Conservation (phyloP, 768 basidiomycete genomes). For the Hysterangium stoloniferum region DNA sequence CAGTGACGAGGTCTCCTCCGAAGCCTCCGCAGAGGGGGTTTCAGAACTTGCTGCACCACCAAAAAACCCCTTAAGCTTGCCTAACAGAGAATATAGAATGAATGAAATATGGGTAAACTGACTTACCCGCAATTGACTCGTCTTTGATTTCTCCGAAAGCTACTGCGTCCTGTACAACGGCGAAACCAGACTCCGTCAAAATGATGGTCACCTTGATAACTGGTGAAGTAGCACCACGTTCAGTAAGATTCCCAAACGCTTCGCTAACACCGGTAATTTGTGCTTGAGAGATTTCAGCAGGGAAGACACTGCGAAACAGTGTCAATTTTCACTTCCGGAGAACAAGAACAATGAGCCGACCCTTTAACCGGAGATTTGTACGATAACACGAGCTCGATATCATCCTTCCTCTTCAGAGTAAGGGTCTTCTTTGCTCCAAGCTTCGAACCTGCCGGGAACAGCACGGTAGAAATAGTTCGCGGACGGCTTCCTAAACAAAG, state of each 20-base stretch:
- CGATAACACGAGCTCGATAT: conserved; percentile 70
- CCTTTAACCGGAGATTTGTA: conserved; percentile 61
- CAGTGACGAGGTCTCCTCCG: background rate
- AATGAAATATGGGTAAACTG: background rate
- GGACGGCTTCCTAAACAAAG: conserved; percentile 37
- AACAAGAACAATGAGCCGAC: conserved; percentile 34
- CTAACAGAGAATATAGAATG: conserved; percentile 27
- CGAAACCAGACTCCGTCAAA: conserved; percentile 81
- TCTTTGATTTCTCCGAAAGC: conserved; percentile 77
- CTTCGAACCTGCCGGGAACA: conserved; percentile 76
- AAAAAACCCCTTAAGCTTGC: conserved; percentile 85
- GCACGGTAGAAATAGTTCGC: conserved; percentile 62
- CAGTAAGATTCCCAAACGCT: conserved; percentile 78
- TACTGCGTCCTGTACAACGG: conserved; percentile 71
- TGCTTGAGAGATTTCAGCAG: conserved; percentile 65
- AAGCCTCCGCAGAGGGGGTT: conserved; percentile 7
- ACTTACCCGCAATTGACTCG: conserved; percentile 63
- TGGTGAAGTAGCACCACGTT: conserved; percentile 71
- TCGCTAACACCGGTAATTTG: conserved; percentile 65
- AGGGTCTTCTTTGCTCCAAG: conserved; percentile 78
- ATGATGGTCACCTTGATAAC: conserved; percentile 79
- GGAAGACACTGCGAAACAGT: conserved; percentile 47
- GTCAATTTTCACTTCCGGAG: conserved; percentile 1
- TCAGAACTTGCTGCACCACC: conserved; percentile 46
- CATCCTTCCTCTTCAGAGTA: conserved; percentile 77